Percentiles rank a stretch among this genome's conserved stretches.
These are phyloP conservation scores for Pseudocohnilembus persalinus DNA, from an alignment of 169 alveolate species.

Conservation along the genomic window DNA sequence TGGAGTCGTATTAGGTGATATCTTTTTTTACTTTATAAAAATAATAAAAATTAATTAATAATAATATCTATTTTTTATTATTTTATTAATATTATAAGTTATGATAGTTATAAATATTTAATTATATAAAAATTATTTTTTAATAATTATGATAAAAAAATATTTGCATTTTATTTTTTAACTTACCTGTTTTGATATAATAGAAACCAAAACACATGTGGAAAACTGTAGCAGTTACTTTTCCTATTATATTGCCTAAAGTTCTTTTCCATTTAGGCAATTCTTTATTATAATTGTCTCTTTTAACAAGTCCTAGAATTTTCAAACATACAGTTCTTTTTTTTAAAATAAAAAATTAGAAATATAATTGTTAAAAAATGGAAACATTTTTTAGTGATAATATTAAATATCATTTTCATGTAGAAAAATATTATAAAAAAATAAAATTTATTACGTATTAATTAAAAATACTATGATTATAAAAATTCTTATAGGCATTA, in stretches of 20 bases:
- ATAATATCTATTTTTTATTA: too few species aligned
- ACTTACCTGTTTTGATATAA: not conserved
- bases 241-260: not conserved
- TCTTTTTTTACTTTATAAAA: not conserved
- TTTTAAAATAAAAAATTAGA: too few species aligned
- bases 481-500: conserved; percentile 18
- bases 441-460: not conserved
- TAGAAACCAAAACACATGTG: not conserved
- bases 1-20: not conserved
- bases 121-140: too few species aligned
- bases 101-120: too few species aligned
- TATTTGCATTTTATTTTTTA: too few species aligned
- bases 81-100: too few species aligned
- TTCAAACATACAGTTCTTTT: not conserved
- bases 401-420: too few species aligned
- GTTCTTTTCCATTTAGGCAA: not conserved
- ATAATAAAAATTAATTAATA: too few species aligned
- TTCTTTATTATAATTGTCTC: not conserved
- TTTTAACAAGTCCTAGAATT: not conserved
- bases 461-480: not conserved
- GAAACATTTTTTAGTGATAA: too few species aligned
- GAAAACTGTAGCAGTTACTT: not conserved
- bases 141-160: too few species aligned
- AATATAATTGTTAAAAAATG: too few species aligned
- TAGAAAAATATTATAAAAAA: not conserved